Evolutionary conservation across 306 rosid species (phyloP).

Genomic region (Vigna hirtella): DNA sequence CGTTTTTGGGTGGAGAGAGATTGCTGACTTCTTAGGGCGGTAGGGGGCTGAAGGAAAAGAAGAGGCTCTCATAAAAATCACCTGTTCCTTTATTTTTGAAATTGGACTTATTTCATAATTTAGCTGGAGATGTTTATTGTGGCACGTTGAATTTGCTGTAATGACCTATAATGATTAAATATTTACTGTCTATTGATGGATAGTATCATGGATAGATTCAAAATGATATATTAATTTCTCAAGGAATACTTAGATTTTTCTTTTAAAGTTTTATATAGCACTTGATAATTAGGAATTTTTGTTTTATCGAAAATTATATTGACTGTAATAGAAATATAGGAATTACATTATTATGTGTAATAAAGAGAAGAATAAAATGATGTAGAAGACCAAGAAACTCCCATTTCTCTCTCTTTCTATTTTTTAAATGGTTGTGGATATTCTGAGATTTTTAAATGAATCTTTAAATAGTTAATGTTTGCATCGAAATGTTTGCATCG

Average conservation of each 20-base stretch:
- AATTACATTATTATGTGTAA: not conserved
- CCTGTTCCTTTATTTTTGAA: slow-evolving; percentile 9
- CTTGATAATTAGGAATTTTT: slow-evolving; percentile 1
- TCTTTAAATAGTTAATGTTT: not conserved
- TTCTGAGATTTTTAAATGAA: slow-evolving; percentile 26
- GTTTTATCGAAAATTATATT: slow-evolving; percentile 23
- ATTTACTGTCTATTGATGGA: not conserved
- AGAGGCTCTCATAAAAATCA: not conserved
- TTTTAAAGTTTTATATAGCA: not conserved
- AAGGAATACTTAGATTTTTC: slow-evolving; percentile 21
- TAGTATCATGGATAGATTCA: slow-evolving; percentile 1
- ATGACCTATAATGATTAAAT: not conserved
- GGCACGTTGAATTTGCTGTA: slow-evolving; percentile 7
- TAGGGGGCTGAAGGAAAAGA: not conserved
- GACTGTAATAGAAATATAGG: not conserved
- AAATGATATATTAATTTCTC: slow-evolving; percentile 3
- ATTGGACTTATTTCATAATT: slow-evolving; percentile 27
- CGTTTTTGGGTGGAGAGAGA: not conserved
- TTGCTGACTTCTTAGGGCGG: not conserved
- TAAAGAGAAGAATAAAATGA: slow-evolving; percentile 9
- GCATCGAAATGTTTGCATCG: too few species aligned
- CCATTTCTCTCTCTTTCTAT: not conserved
- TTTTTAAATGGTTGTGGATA: not conserved
- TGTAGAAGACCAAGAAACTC: slow-evolving; percentile 12
- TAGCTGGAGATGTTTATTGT: slow-evolving; percentile 10